These are phyloP conservation scores for Miscanthus lutarioriparius DNA, from an alignment of 176 grass and related monocot species.

Conservation along the genomic window DNA sequence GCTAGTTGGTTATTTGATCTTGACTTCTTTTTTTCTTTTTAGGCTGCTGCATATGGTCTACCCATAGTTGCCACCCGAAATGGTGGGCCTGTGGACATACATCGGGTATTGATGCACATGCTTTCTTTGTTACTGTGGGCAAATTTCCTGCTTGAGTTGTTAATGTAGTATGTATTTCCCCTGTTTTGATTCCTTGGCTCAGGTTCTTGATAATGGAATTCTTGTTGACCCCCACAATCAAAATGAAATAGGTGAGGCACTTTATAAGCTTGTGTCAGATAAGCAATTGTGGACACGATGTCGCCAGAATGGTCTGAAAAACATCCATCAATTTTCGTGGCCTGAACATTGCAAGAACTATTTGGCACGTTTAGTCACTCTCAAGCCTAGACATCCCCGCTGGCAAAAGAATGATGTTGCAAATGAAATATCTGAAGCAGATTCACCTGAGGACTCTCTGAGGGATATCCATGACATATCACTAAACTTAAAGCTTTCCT, in stretches of 20 bases:
- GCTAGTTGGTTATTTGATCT: conserved; percentile 31
- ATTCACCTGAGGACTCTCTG: conserved; percentile 63
- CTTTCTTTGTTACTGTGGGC: conserved; percentile 28
- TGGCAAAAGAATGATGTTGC: conserved; percentile 59
- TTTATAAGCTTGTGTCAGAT: conserved; percentile 80
- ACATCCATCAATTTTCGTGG: conserved; percentile 85
- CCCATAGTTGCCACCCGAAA: conserved; percentile 84
- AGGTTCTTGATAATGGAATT: conserved; percentile 85
- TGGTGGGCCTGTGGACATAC: conserved; percentile 84
- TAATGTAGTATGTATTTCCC: conserved; percentile 22
- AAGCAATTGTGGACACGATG: conserved; percentile 71
- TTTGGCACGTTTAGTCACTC: conserved; percentile 50
- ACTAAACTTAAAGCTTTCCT: conserved; percentile 60
- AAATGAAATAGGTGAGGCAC: conserved; percentile 74
- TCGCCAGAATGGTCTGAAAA: conserved; percentile 69
- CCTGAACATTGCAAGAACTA: conserved; percentile 90
- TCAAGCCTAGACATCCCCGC: conserved; percentile 62
- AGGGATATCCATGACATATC: conserved; percentile 72
- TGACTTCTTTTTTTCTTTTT: conserved; percentile 37
- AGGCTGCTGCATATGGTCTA: conserved; percentile 90
- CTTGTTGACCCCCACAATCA: conserved; percentile 88
- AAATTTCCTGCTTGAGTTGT: conserved; percentile 29
- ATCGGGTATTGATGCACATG: conserved; percentile 45
- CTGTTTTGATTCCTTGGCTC: conserved; percentile 25
- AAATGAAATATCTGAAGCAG: conserved; percentile 54